Base-by-base conservation (phyloP, 2,329 filamentous ascomycete genomes). In the Colletotrichum lindemuthianum region DNA sequence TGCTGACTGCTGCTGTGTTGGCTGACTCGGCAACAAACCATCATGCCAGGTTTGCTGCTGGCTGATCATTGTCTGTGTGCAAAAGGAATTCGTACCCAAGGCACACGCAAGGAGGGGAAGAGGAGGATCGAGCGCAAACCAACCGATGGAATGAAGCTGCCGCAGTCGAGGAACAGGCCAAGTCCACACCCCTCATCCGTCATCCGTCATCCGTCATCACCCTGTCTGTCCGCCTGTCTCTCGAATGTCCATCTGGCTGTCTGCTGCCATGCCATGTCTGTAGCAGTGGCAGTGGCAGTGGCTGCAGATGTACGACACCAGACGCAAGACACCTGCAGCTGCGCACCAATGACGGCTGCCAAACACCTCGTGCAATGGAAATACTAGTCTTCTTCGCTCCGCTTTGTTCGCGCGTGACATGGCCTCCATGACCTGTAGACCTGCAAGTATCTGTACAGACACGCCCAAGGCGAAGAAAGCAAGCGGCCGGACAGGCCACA, bases 271-370 rank as follows among this genome's bases (percentile, higher is more conserved):
- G 24, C 5, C 24, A 40, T 57, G 54, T 47, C 54, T 48, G 48
- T 49, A 36, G 54, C 47, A 43, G 41, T 3, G 13, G 13, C 13
- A 43, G 8, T 43, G 43, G 15, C 43, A 24, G 24, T 24, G 24
- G 24, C 24, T 24, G 24, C 24, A 24, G 24, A 24, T 4, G 24
- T 24, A 24, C 4, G 24, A 24, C 24, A 24, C 24, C 24, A 4
- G 24, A 54, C 33, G 54, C 54, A 48, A 57, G 44, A 57, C 55
- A 49, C 34, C 52, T 55, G 52, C 52, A 55, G 32, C 24, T 24
- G 24, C 24, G 24, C 24, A 24, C 55, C 60, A 63, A 49, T 54
- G 56, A 41, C 37, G 32, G 55, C 47, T 40, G 43, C 32, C 24
- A 24, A 24, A 24, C 24, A 24, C 24, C 24, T 24, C 24, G 24